These are phyloP conservation scores for Leccinum broughii DNA, from an alignment of 768 basidiomycete genomes.

Conservation along the genomic window DNA sequence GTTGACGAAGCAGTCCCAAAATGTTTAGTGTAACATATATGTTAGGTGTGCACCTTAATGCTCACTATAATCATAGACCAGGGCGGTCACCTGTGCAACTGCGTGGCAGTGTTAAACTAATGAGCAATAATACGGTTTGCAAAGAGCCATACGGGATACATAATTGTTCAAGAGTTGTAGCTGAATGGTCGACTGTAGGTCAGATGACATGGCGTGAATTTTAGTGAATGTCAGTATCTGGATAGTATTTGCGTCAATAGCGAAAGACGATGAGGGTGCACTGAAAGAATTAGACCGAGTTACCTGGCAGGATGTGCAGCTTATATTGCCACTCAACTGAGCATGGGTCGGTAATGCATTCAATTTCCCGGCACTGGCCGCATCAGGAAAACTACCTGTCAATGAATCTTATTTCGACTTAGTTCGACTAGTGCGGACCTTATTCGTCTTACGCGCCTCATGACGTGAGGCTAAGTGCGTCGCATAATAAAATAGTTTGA, in stretches of 20 bases:
- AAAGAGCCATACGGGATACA: not conserved
- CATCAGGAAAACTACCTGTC: too few relatives aligned
- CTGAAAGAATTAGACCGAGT: not conserved
- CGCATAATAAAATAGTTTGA: too few relatives aligned
- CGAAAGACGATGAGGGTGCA: not conserved
- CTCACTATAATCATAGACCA: not conserved
- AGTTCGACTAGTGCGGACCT: too few relatives aligned
- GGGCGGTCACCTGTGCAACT: not conserved
- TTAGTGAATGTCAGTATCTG: not conserved
- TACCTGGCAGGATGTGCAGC: not conserved
- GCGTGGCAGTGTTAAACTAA: not conserved
- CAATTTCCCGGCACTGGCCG: too few relatives aligned
- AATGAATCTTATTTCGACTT: too few relatives aligned
- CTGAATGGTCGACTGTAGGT: not conserved
- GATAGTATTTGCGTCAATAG: not conserved
- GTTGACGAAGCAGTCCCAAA: not conserved
- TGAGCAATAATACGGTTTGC: not conserved
- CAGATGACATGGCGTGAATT: not conserved
- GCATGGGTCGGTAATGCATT: too few relatives aligned
- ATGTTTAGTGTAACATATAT: not conserved
- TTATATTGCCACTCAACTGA: not conserved
- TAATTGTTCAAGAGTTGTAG: not conserved
- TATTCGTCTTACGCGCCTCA: too few relatives aligned
- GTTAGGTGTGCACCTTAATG: not conserved
- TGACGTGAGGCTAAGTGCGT: too few relatives aligned